phyloP scores from a whole-genome alignment of 192 early-diverging fungal genomes.

The Umbelopsis isabellina region DNA sequence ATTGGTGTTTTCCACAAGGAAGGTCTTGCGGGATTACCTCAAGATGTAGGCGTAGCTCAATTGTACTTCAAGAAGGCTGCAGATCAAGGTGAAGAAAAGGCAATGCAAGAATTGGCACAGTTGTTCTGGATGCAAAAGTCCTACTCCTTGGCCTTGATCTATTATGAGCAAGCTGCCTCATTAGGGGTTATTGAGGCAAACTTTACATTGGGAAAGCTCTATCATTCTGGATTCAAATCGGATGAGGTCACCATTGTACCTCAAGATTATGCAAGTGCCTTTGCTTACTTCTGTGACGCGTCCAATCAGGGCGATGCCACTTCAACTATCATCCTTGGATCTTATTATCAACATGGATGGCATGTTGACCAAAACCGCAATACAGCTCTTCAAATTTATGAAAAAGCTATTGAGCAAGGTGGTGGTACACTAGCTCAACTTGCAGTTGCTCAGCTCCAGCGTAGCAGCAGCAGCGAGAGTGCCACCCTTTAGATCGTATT shows the following conservation, averaged over 20 bases:
- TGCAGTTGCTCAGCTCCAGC: constrained; percentile 4
- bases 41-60: constrained; percentile 14
- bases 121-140: constrained; percentile 31
- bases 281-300: constrained; percentile 32
- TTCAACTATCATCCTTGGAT: constrained; percentile 34
- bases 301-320: constrained; percentile 27
- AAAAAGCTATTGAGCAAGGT: constrained; percentile 31
- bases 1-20: constrained; percentile 28
- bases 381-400: constrained; percentile 33
- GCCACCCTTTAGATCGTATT: background rate
- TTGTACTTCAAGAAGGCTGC: constrained; percentile 27
- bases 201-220: constrained; percentile 31
- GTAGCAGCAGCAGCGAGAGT: background rate
- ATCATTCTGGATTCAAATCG: constrained; percentile 29
- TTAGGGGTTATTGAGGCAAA: constrained; percentile 25
- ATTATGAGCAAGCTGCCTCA: constrained; percentile 25
- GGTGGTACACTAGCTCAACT: constrained; percentile 20
- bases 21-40: constrained; percentile 15
- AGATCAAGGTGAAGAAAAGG: constrained; percentile 30
- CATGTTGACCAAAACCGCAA: constrained; percentile 37
- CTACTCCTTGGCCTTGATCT: constrained; percentile 3
- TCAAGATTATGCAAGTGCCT: constrained; percentile 33
- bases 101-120: constrained; percentile 37
- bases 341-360: constrained; percentile 48
- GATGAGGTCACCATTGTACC: constrained; percentile 19